phyloP scores from a whole-genome alignment of 1,139 yeast genomes.

The Hyphopichia buzzinii region DNA sequence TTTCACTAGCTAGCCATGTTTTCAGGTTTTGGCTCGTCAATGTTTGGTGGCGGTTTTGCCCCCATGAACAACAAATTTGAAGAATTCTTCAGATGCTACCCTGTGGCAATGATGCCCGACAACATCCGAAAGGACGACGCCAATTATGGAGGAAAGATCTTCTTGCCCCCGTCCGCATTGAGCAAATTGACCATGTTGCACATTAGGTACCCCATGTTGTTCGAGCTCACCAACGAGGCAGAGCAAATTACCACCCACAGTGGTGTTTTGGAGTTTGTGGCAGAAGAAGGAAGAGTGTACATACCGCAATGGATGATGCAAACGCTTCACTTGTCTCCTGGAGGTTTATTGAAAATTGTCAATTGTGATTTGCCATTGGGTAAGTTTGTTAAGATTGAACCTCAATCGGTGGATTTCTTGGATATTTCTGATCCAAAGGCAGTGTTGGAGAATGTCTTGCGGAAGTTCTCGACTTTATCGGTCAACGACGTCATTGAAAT shows the following conservation, averaged over 20 bases:
- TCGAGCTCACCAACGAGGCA: slow-evolving; percentile 72
- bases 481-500: slow-evolving; percentile 84
- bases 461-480: slow-evolving; percentile 87
- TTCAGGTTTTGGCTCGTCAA: slow-evolving; percentile 43
- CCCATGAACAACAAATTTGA: slow-evolving; percentile 48
- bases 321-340: slow-evolving; percentile 71
- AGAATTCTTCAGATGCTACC: slow-evolving; percentile 89
- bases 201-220: slow-evolving; percentile 94
- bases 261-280: slow-evolving; percentile 94
- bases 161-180: slow-evolving; percentile 89
- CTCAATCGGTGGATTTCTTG: slow-evolving; percentile 89
- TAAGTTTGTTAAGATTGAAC: slow-evolving; percentile 86
- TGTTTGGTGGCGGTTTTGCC: slow-evolving; percentile 39
- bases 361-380: slow-evolving; percentile 85
- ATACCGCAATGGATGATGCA: slow-evolving; percentile 97
- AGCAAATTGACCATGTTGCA: slow-evolving; percentile 82
- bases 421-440: slow-evolving; percentile 97
- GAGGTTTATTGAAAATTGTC: slow-evolving; percentile 71
- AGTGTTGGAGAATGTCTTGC: slow-evolving; percentile 84
- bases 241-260: slow-evolving; percentile 65
- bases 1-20: slow-evolving; percentile 26
- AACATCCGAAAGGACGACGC: slow-evolving; percentile 73
- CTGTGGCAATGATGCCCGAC: slow-evolving; percentile 89
- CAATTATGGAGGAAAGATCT: slow-evolving; percentile 95
- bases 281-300: slow-evolving; percentile 95